Base-by-base conservation (phyloP, 140 eudicot genomes). In the Flaveria floridana region DNA sequence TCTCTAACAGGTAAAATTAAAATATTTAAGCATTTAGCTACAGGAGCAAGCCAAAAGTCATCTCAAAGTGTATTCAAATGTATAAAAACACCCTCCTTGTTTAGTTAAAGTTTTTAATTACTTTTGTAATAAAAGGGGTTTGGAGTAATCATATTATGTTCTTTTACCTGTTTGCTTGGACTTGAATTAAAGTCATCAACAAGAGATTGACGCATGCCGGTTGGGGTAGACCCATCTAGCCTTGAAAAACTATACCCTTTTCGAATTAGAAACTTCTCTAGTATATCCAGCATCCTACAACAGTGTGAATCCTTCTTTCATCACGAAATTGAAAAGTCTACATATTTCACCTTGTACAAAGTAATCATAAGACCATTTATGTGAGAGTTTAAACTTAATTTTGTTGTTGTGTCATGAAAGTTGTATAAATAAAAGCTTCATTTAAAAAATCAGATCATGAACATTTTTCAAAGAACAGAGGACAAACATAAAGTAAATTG, bases 101-200 rank as follows among this genome's bases (percentile, higher is more conserved):
- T 23, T 25, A 59, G 16, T 59, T 23, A 25, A 59, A 25, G 39
- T 21, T 21, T 3, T 3, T 16, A 25, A 10, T 39, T 2, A 10
- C 25, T 39, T 37, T 39, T 65, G 71, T 18, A 39, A 37, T 41
- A 8, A 0, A 39, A 19, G 9, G 19, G 30, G 12, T 66, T 19
- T 20, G 30, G 7, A 34, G 28, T 66, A 18, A 10, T 41, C 53
- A 66, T 42, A 66, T 42, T 41, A 34, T 18, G 19, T 66, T n/a
- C 55, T 28, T 55, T 73, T 6, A 90, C 98, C 96, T 90, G 91
- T 84, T 90, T 88, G 87, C 99, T 93, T 76, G 99, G 97, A 80
- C 99, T 90, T 72, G 97, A 86, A 84, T 93, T 93, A 68, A 93
- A 93, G 84, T 93, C 87, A 71, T 93, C 95, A 65, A 93, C 99